phyloP scores from a whole-genome alignment of 2,329 filamentous ascomycete genomes.

The Ceratocystis colombiana region DNA sequence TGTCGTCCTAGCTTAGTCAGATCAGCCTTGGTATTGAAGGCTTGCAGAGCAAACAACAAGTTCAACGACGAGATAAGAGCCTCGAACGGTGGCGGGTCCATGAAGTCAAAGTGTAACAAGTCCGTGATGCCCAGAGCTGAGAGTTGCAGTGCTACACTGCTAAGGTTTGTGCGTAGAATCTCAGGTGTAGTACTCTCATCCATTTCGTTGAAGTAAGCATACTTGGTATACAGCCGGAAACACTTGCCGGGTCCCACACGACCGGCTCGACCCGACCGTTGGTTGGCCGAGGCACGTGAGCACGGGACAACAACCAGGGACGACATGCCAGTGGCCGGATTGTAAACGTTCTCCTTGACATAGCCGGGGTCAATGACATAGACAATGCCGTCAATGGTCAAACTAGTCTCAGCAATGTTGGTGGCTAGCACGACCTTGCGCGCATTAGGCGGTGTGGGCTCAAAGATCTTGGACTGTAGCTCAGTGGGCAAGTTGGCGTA shows the following conservation, averaged over 20 bases:
- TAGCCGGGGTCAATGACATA: slow-evolving; percentile 95
- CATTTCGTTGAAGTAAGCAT: slow-evolving; percentile 88
- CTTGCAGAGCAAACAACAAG: slow-evolving; percentile 81
- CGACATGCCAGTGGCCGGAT: slow-evolving; percentile 84
- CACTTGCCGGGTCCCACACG: slow-evolving; percentile 87
- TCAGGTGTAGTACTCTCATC: slow-evolving; percentile 87
- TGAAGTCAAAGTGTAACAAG: slow-evolving; percentile 87
- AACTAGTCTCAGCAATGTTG: slow-evolving; percentile 91
- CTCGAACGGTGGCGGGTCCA: slow-evolving; percentile 85
- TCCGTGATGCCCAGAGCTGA: slow-evolving; percentile 90
- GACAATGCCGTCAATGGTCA: slow-evolving; percentile 92
- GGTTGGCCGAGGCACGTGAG: slow-evolving; percentile 83
- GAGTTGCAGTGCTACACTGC: slow-evolving; percentile 69
- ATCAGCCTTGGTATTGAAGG: slow-evolving; percentile 77
- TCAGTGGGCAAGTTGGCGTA: slow-evolving; percentile 90
- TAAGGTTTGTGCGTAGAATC: slow-evolving; percentile 83
- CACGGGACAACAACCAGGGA: slow-evolving; percentile 84
- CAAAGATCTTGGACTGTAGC: slow-evolving; percentile 85
- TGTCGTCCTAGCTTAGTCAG: slow-evolving; percentile 84
- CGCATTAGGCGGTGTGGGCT: slow-evolving; percentile 73
- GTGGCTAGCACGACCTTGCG: slow-evolving; percentile 90
- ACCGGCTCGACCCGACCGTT: slow-evolving; percentile 83
- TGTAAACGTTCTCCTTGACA: slow-evolving; percentile 91
- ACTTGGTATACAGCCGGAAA: slow-evolving; percentile 88
- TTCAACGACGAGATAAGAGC: slow-evolving; percentile 82